phyloP scores from a whole-genome alignment of 2,329 filamentous ascomycete genomes.

The Ophiostoma ulmi region DNA sequence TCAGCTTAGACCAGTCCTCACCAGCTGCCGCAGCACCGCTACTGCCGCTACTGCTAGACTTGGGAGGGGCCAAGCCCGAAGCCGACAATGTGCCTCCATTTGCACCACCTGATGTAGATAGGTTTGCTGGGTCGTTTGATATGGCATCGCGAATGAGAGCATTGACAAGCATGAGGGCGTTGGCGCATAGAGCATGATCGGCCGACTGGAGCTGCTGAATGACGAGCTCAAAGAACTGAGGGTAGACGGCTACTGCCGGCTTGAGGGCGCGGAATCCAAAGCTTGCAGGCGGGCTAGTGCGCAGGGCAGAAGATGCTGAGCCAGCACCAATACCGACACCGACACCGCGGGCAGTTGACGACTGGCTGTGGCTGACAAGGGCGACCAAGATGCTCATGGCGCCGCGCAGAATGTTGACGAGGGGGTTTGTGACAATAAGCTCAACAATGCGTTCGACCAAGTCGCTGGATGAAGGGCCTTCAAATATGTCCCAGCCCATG shows the following conservation, averaged over 20 bases:
- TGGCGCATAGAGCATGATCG: constrained; percentile 92
- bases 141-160: constrained; percentile 89
- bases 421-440: constrained; percentile 86
- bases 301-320: constrained; percentile 27
- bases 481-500: constrained; percentile 92
- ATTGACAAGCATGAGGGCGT: constrained; percentile 92
- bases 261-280: constrained; percentile 90
- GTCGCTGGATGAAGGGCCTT: constrained; percentile 57
- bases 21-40: constrained; percentile 29
- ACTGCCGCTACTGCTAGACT: neutral
- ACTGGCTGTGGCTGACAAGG: constrained; percentile 80
- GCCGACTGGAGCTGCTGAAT: constrained; percentile 88
- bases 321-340: constrained; percentile 22
- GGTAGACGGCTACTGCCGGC: constrained; percentile 83
- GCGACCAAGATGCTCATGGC: constrained; percentile 96
- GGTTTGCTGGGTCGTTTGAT: constrained; percentile 54
- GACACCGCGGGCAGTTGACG: constrained; percentile 41
- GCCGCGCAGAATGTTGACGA: constrained; percentile 94
- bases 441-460: constrained; percentile 76
- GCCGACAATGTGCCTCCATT: constrained; percentile 11
- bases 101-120: neutral
- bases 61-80: neutral
- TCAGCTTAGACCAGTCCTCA: constrained; percentile 91
- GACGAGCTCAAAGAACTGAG: constrained; percentile 90
- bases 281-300: constrained; percentile 46